These are phyloP conservation scores for Ogataea siamensis DNA, from an alignment of 805 yeast species.

Conservation along the genomic window DNA sequence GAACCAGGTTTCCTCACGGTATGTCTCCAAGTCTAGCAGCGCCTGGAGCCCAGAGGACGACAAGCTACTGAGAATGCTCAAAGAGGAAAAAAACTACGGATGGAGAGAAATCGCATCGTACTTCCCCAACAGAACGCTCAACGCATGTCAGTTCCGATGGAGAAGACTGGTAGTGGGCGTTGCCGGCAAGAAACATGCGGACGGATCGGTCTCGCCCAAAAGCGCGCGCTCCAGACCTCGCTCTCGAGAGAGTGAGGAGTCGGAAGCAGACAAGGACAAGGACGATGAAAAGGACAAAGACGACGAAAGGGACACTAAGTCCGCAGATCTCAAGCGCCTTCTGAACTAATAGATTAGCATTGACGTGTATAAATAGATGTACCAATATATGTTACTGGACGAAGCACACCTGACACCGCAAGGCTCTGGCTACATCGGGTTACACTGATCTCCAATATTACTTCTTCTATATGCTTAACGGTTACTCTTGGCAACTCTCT, in stretches of 20 bases:
- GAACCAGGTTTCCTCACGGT: conserved; percentile 4
- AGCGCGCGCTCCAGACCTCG: conserved; percentile 2
- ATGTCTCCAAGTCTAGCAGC: conserved; percentile 29
- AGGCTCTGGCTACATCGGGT: no score
- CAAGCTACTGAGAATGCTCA: conserved; percentile 64
- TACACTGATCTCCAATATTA: conserved; percentile 6
- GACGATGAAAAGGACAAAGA: conserved; percentile 1
- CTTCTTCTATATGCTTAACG: conserved; percentile 60
- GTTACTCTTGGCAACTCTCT: conserved; percentile 99
- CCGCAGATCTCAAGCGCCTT: conserved; percentile 6
- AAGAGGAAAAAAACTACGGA: conserved; percentile 80
- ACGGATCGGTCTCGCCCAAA: conserved; percentile 4
- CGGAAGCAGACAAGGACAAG: conserved; percentile 1
- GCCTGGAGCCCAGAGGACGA: conserved; percentile 84
- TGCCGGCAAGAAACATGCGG: conserved; percentile 13
- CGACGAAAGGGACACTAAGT: conserved; percentile 1
- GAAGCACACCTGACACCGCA: conserved; percentile 2
- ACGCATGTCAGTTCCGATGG: conserved; percentile 90
- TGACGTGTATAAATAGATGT: conserved; percentile 1
- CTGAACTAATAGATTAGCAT: conserved; percentile 7
- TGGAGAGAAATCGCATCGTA: conserved; percentile 86
- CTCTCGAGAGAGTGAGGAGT: background rate
- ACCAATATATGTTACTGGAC: background rate
- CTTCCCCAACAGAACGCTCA: conserved; percentile 78
- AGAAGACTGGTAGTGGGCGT: conserved; percentile 54